Conservation (phyloP, 1,139 yeast genomes). For the Casaregolazyma suthepensis region DNA sequence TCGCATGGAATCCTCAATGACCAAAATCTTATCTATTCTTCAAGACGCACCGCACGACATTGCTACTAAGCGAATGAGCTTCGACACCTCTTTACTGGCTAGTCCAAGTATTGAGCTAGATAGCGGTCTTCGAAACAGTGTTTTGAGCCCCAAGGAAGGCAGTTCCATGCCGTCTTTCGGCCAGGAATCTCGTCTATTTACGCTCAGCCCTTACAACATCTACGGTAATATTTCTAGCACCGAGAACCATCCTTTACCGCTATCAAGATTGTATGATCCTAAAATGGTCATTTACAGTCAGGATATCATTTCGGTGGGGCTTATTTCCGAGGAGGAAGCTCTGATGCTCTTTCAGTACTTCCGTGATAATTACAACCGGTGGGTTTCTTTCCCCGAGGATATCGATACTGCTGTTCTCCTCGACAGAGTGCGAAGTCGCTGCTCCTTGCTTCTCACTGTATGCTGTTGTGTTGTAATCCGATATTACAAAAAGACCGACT, state of each 20-base stretch:
- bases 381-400: constrained; percentile 68
- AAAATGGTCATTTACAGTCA: constrained; percentile 30
- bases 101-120: neutral
- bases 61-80: neutral
- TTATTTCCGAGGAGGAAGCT: constrained; percentile 48
- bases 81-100: neutral
- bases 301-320: constrained; percentile 45
- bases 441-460: constrained; percentile 59
- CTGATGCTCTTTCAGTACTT: constrained; percentile 50
- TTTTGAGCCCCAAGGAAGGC: neutral
- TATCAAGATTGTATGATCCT: constrained; percentile 39
- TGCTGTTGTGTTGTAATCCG: constrained; percentile 59
- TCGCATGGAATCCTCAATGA: constrained; percentile 21
- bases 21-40: constrained; percentile 21
- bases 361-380: constrained; percentile 62
- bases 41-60: neutral
- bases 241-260: constrained; percentile 39
- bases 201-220: constrained; percentile 47
- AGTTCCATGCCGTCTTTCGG: constrained; percentile 32
- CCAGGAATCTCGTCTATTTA: constrained; percentile 38
- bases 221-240: constrained; percentile 35
- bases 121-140: neutral
- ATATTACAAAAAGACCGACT: constrained; percentile 35
- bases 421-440: constrained; percentile 45
- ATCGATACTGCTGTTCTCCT: constrained; percentile 47